Base-by-base conservation (phyloP, 139 green algal genomes). In the Chlorella sorokiniana region DNA sequence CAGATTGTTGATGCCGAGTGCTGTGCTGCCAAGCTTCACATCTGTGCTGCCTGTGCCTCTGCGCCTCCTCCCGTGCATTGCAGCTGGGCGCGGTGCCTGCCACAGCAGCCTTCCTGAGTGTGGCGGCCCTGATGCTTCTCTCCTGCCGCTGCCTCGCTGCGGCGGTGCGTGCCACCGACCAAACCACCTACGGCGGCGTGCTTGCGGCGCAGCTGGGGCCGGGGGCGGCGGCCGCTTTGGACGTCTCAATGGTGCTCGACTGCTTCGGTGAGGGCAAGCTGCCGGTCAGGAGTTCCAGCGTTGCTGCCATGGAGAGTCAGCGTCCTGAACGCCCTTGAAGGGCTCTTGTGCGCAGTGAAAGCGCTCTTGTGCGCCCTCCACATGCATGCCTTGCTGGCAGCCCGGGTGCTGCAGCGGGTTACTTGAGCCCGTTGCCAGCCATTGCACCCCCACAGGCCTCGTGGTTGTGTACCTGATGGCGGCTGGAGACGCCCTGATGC, bases 71-170 rank as follows among this genome's bases (percentile, higher is more conserved):
- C 48, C 48, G 11, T 59, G 48, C 48, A 11, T 59, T 59, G 27
- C 27, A 52, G 68, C 41, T 75, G 41, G 68, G 68, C 27, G 68
- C 68, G 1, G 29, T 75, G 11, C 68, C 68, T 4, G 68, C 41
- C 40, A 27, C 23, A 23, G 41, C 29, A 23, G 41, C 11, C 41
- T 61, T 45, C 42, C 10, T 18, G 8, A 41, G 22, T 0, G 22
- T 59, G 41, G 40, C 64, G 22, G 68, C 68, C 2, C 41, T 75
- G 29, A 25, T 27, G 18, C 41, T 52, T 20, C 29, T 40, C 18
- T 56, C 68, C 68, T 75, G 68, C 68, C 68, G 41, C 68, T 40
- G 27, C 41, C 68, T 75, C 40, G 68, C 68, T 9, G 41, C 1
- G 11, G 68, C 1, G 6, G 27, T 40, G 0, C 25, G 41, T 1